Conservation (phyloP, 2,329 filamentous ascomycete species). For the Colletotrichum sp. region DNA sequence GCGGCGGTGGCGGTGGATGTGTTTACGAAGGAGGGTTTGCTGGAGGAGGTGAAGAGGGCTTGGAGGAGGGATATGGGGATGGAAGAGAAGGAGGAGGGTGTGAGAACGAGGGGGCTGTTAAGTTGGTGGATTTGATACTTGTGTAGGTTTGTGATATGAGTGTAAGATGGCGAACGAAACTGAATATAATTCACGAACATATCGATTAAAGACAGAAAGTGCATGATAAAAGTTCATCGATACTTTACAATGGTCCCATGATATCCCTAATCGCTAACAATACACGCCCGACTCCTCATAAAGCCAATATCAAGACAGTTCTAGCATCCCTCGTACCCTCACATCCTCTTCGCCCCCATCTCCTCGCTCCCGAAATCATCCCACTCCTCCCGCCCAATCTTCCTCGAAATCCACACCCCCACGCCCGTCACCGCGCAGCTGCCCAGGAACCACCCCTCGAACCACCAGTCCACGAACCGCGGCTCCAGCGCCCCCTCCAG, state of each 20-base stretch:
- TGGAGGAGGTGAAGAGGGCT: constrained; percentile 25
- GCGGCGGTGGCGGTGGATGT: constrained; percentile 27
- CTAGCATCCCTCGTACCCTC: neutral
- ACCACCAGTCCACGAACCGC: constrained; percentile 80
- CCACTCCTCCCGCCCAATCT: constrained; percentile 63
- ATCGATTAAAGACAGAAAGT: neutral
- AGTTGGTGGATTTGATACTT: neutral
- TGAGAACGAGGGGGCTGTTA: neutral
- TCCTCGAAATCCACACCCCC: constrained; percentile 77
- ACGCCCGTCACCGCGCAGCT: constrained; percentile 69
- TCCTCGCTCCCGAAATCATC: constrained; percentile 70
- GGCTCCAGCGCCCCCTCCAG: constrained; percentile 78
- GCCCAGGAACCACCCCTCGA: constrained; percentile 83
- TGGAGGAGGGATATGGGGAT: constrained; percentile 27
- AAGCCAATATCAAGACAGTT: neutral
- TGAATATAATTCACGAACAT: neutral
- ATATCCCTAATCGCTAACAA: neutral
- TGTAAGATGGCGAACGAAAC: neutral
- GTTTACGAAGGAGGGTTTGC: constrained; percentile 22
- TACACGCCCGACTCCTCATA: neutral
- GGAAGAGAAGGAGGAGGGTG: neutral
- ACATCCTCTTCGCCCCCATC: constrained; percentile 44
- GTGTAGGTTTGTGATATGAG: neutral
- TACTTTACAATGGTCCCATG: neutral
- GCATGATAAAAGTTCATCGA: neutral